Evolutionary conservation across 1,284 basidiomycete genomes (phyloP).

Genomic region (Trichosporon sp.): DNA sequence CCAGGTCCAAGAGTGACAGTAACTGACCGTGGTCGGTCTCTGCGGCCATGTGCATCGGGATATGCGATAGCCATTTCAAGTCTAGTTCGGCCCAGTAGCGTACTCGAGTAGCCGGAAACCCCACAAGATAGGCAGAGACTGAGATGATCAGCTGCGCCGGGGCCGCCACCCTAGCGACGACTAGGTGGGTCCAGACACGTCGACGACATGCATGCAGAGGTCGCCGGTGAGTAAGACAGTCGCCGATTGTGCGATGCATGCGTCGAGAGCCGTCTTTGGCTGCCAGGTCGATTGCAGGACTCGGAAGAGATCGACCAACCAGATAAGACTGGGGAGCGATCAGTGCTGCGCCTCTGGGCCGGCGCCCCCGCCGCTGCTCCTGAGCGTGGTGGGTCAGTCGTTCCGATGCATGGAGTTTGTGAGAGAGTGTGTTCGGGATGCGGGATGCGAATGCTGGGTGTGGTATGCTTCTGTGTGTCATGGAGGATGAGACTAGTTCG

Average conservation of each 20-base stretch:
- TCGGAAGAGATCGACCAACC: background rate
- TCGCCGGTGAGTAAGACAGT: background rate
- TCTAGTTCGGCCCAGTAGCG: background rate
- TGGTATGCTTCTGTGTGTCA: too few relatives aligned
- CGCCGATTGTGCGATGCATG: background rate
- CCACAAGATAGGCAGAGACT: background rate
- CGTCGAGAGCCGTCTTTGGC: too few relatives aligned
- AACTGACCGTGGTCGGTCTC: too few relatives aligned
- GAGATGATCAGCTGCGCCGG: background rate
- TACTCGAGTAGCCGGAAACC: background rate
- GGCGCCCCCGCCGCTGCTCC: background rate
- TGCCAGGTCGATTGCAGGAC: too few relatives aligned
- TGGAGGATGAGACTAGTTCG: too few relatives aligned
- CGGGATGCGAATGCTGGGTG: too few relatives aligned
- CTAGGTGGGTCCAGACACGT: background rate
- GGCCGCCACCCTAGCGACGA: too few relatives aligned
- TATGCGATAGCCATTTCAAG: too few relatives aligned
- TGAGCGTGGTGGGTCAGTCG: background rate
- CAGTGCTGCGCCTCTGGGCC: background rate
- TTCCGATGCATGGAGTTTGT: background rate
- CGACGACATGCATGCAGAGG: background rate
- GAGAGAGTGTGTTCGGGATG: too few relatives aligned
- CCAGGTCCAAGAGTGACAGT: too few relatives aligned
- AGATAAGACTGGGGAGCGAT: slow-evolving; percentile 1
- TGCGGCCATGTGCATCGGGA: too few relatives aligned